Percentiles rank a stretch among this genome's conserved stretches.
These are phyloP conservation scores for Psilocybe cyanescens DNA, from an alignment of 768 basidiomycete genomes.

Conservation along the genomic window DNA sequence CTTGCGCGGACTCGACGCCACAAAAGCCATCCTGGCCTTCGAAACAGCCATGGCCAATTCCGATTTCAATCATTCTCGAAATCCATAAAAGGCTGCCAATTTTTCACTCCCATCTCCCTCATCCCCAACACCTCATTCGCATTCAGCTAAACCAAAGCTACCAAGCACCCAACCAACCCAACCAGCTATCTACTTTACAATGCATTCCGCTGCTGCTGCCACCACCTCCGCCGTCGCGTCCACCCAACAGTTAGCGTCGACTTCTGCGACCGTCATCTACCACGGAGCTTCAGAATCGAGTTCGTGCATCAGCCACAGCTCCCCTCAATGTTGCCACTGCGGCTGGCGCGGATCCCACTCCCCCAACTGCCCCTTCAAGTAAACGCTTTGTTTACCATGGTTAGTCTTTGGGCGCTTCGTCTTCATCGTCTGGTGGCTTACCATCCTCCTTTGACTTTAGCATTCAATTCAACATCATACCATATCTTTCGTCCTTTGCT, in stretches of 20 bases:
- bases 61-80: conserved; percentile 25
- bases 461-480: not conserved
- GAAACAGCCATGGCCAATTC: conserved; percentile 30
- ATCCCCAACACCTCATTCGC: conserved; percentile 24
- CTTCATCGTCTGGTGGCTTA: conserved; percentile 1
- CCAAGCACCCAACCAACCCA: not conserved
- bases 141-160: conserved; percentile 2
- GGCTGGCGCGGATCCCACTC: conserved; percentile 67
- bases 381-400: conserved; percentile 12
- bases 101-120: conserved; percentile 22
- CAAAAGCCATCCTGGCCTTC: conserved; percentile 27
- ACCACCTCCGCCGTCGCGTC: conserved; percentile 24
- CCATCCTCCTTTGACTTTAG: not conserved
- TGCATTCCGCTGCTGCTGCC: conserved; percentile 12
- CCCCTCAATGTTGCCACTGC: conserved; percentile 82
- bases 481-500: conserved; percentile 3
- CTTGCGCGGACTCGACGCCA: conserved; percentile 33
- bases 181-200: conserved; percentile 16
- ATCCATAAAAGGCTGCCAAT: conserved; percentile 36
- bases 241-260: conserved; percentile 21
- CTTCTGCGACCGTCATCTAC: conserved; percentile 23
- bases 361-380: conserved; percentile 55
- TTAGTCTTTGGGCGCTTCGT: conserved; percentile 17
- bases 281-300: conserved; percentile 20
- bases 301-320: conserved; percentile 49